phyloP scores from a whole-genome alignment of 1,284 basidiomycete genomes.

The Mycocalia duriaeana region DNA sequence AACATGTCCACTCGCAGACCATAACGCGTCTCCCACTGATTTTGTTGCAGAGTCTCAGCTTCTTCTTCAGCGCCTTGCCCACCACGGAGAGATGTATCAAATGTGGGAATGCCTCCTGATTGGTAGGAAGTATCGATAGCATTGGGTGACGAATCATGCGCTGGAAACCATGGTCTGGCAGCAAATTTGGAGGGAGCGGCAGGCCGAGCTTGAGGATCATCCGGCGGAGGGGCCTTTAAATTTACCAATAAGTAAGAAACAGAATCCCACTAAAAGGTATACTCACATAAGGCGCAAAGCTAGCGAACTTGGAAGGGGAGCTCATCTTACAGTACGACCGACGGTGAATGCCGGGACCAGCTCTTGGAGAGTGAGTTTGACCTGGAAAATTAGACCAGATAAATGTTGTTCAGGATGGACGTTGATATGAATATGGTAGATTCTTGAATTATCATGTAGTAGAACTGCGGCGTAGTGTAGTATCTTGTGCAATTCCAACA shows the following conservation, averaged over 20 bases:
- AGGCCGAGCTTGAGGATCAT: slow-evolving; percentile 38
- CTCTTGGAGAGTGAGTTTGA: too few relatives aligned
- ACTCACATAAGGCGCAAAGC: slow-evolving; percentile 54
- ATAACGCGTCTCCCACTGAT: slow-evolving; percentile 70
- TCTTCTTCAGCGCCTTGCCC: slow-evolving; percentile 35
- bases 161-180: slow-evolving; percentile 57
- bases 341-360: background rate
- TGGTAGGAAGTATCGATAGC: slow-evolving; percentile 53
- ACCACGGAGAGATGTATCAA: slow-evolving; percentile 42
- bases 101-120: slow-evolving; percentile 62
- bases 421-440: too few relatives aligned
- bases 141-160: slow-evolving; percentile 22
- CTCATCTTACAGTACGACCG: background rate
- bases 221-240: slow-evolving; percentile 53
- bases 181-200: slow-evolving; percentile 21
- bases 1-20: slow-evolving; percentile 69
- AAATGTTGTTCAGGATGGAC: too few relatives aligned
- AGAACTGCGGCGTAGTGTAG: too few relatives aligned
- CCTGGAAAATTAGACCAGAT: too few relatives aligned
- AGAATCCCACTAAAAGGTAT: background rate
- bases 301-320: slow-evolving; percentile 24
- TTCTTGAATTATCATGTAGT: too few relatives aligned
- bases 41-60: slow-evolving; percentile 44
- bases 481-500: too few relatives aligned
- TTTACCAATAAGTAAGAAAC: background rate